A percentile compares a stretch with the other conserved stretches of the same genome.
Conservation (phyloP, 208 protist species). For the Strigomonas culicis region DNA sequence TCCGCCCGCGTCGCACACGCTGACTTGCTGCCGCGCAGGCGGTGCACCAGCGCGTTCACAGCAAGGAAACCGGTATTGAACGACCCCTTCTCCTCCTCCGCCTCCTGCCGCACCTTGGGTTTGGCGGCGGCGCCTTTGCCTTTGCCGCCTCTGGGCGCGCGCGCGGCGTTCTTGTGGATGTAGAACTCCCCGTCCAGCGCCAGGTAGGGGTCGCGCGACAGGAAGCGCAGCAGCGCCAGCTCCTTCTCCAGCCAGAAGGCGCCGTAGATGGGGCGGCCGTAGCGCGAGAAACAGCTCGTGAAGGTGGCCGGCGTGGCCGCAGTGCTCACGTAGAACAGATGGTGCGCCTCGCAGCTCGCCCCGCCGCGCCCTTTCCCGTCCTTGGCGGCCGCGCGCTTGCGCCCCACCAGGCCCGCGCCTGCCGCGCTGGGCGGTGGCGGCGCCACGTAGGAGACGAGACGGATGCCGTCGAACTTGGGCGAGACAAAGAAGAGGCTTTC, state of each 20-base stretch:
- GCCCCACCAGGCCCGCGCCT: neutral
- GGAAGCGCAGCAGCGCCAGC: conserved; percentile 55
- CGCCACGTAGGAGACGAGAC: conserved; percentile 65
- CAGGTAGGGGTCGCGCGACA: conserved; percentile 62
- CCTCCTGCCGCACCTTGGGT: neutral
- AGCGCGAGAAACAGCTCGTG: conserved; percentile 75
- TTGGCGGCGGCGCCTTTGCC: neutral
- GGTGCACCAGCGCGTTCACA: conserved; percentile 66
- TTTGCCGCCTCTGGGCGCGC: neutral
- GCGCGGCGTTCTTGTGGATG: conserved; percentile 36
- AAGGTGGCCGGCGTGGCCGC: neutral
- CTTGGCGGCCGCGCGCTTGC: neutral
- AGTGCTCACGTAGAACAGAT: neutral
- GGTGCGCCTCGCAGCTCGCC: neutral
- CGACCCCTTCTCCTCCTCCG: conserved; percentile 5
- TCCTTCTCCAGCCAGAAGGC: conserved; percentile 86
- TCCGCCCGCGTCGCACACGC: conserved; percentile 33
- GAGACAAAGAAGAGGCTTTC: conserved; percentile 73
- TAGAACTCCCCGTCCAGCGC: conserved; percentile 86
- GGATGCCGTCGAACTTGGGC: conserved; percentile 85
- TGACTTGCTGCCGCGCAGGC: conserved; percentile 45
- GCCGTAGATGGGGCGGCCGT: conserved; percentile 72
- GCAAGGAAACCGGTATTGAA: conserved; percentile 74
- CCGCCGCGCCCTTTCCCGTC: neutral
- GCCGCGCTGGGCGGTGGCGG: conserved; percentile 7